Evolutionary conservation across 2,329 filamentous ascomycete genomes (phyloP), one percentile per base, ranked within the genome.

Genomic region (Exophiala bonariae): DNA sequence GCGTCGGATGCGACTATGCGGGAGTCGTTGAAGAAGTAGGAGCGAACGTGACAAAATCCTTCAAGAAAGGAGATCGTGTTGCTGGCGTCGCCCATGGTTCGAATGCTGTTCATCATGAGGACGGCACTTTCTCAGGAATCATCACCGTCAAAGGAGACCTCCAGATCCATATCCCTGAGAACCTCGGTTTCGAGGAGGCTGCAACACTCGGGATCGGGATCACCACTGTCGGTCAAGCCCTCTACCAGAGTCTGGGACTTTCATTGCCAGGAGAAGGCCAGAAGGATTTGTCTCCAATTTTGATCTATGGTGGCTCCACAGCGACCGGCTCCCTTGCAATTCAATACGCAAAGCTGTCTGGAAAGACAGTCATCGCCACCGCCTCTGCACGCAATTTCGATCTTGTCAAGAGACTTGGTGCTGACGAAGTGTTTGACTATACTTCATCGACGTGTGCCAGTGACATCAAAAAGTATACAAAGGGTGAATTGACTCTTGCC

Each of bases 191-290:
- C 22, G 57, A 57, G 33, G 56, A 58, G 10, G 65, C 54, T 2
- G 64, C 66, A 7, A 56, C 58, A 3, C 56, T 58, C 2, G 71
- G 49, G 4, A 18, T 60, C 2, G 49, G 75, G 3, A 64, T 80
- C 39, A 63, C 63, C 2, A 80, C 78, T 1, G 72, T 77, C 3
- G 76, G 69, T 1, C 77, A 79, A 50, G 61, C 42, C 10, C 51
- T 70, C 19, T 70, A 66, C 46, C 62, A 69, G 39, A 38, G 38
- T 18, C 22, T 48, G 41, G 26, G 36, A 11, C 26, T 50, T 16
- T 13, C 32, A 8, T 26, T 34, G 7, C 51, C 67, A 2, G 52
- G 55, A 14, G 57, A 55, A 4, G 44, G 59, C 8, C 65, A 66
- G 4, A 52, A 52, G 3, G 40, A 57, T 3, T 59, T 61, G 1